phyloP scores from a whole-genome alignment of 2,329 filamentous ascomycete genomes.

The Colletotrichum gloeosporioides region DNA sequence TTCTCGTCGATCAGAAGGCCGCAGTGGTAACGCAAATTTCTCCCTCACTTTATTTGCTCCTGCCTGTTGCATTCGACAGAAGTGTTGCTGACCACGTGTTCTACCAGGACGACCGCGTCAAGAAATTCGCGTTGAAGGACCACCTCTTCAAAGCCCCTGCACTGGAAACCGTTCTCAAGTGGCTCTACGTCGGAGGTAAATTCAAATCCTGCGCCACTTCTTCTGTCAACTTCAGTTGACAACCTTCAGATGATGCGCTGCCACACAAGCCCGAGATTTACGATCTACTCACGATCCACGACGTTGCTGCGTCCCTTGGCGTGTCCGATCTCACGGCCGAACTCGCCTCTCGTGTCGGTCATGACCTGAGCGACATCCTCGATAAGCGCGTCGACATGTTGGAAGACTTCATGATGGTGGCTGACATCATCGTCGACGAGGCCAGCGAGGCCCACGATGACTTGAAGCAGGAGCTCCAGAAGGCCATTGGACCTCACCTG shows the following conservation, averaged over 20 bases:
- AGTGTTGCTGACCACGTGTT: not conserved
- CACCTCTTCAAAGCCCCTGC: not conserved
- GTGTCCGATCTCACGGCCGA: not conserved
- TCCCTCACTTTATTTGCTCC: not conserved
- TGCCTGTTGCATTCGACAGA: no score
- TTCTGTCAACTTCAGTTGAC: not conserved
- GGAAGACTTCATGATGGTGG: not conserved
- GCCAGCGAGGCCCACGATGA: not conserved
- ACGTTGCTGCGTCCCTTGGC: not conserved
- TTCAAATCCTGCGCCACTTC: fast-evolving
- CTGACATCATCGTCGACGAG: not conserved
- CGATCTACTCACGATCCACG: not conserved
- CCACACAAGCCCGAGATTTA: not conserved
- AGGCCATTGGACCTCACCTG: not conserved
- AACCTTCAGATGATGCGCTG: not conserved
- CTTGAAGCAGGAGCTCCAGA: not conserved
- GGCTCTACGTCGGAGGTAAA: not conserved
- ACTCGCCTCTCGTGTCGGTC: not conserved
- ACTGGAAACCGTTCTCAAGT: not conserved
- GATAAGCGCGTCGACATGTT: not conserved
- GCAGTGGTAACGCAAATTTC: no score
- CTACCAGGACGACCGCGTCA: not conserved
- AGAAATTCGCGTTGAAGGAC: not conserved
- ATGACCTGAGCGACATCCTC: not conserved
- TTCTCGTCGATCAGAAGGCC: not conserved